Percentiles rank a stretch among this genome's conserved stretches.
phyloP scores from a whole-genome alignment of 306 rosid genomes.

The Canavalia ensiformis region DNA sequence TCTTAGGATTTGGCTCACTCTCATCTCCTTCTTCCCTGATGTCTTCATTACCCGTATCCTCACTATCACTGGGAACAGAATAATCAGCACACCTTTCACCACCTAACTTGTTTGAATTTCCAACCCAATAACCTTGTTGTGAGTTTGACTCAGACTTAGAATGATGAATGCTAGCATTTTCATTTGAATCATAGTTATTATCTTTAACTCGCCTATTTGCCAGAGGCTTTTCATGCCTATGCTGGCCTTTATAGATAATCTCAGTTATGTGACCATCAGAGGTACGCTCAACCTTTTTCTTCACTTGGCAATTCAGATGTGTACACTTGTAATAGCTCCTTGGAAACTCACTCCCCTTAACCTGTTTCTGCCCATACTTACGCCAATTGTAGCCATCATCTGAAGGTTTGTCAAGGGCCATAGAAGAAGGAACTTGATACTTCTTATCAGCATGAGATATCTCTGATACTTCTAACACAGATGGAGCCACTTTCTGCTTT shows the following conservation, averaged over 20 bases:
- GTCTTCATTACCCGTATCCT: slow-evolving; percentile 65
- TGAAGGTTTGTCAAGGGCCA: slow-evolving; percentile 67
- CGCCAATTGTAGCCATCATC: slow-evolving; percentile 96
- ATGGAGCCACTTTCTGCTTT: slow-evolving; percentile 57
- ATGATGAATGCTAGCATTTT: slow-evolving; percentile 52
- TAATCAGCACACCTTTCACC: slow-evolving; percentile 54
- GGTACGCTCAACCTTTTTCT: slow-evolving; percentile 90
- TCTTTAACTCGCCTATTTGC: slow-evolving; percentile 76
- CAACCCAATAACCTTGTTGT: slow-evolving; percentile 53
- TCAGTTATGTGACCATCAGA: slow-evolving; percentile 83
- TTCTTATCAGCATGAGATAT: slow-evolving; percentile 67
- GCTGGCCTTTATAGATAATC: slow-evolving; percentile 90
- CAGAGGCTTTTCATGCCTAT: slow-evolving; percentile 81
- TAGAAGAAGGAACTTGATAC: slow-evolving; percentile 54
- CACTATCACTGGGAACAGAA: slow-evolving; percentile 59
- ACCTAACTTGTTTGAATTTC: slow-evolving; percentile 53
- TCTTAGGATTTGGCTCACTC: slow-evolving; percentile 77
- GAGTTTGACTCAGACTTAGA: slow-evolving; percentile 61
- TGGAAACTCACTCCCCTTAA: slow-evolving; percentile 90
- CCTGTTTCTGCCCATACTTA: slow-evolving; percentile 95
- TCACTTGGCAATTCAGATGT: slow-evolving; percentile 82
- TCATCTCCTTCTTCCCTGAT: slow-evolving; percentile 61
- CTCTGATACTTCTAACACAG: slow-evolving; percentile 66
- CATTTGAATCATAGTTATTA: slow-evolving; percentile 58
- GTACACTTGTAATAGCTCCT: slow-evolving; percentile 96